These are phyloP conservation scores for Lithospermum erythrorhizon DNA, from an alignment of 257 asterid species.

Conservation along the genomic window DNA sequence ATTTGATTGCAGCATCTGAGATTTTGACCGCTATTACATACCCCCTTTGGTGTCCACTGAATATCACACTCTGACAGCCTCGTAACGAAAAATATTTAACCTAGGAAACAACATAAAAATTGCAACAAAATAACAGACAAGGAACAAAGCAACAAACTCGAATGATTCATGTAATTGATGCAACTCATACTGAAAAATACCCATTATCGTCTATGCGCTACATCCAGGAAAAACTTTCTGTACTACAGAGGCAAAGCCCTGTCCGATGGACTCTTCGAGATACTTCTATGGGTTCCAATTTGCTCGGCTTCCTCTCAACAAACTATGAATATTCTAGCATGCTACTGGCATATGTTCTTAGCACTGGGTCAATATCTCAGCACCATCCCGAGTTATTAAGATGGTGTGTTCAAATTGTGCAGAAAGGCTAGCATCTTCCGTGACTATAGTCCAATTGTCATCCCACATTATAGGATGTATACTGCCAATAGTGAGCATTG, in stretches of 20 bases:
- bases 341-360: slow-evolving; percentile 5
- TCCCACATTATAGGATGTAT: slow-evolving; percentile 74
- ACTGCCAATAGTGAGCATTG: slow-evolving; percentile 89
- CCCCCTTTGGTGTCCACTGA: no score
- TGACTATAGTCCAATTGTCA: slow-evolving; percentile 88
- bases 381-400: slow-evolving; percentile 67
- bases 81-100: no score
- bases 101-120: no score
- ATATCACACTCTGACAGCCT: no score
- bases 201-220: no score
- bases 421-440: slow-evolving; percentile 88
- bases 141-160: not conserved
- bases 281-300: not conserved
- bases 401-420: slow-evolving; percentile 97
- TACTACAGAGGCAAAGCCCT: not conserved
- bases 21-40: no score
- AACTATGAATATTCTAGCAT: not conserved
- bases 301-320: not conserved
- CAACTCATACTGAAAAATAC: not conserved
- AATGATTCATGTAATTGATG: not conserved
- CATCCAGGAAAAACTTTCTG: no score
- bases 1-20: no score
- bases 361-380: slow-evolving; percentile 72
- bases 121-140: no score
- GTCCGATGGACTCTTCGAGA: not conserved